Evolutionary conservation across 2,329 filamentous ascomycete genomes (phyloP).

Genomic region (Nemania sp.): DNA sequence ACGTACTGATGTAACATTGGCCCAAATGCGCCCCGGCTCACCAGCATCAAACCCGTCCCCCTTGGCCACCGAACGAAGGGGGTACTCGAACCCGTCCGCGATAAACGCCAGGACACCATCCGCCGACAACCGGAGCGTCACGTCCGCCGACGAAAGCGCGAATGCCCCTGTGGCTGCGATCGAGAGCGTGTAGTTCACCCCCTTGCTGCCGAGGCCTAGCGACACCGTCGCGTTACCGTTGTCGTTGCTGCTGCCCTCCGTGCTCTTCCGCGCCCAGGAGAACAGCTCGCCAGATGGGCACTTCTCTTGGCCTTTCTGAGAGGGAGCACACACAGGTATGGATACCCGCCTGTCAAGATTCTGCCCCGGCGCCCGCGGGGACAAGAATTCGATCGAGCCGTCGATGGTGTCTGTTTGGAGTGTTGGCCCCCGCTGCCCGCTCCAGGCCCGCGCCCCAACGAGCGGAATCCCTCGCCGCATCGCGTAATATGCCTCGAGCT

Average conservation of each 20-base stretch:
- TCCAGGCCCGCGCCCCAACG: conserved; percentile 58
- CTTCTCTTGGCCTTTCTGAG: neutral
- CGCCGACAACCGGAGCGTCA: conserved; percentile 53
- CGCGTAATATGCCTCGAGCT: conserved; percentile 61
- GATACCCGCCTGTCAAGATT: conserved; percentile 57
- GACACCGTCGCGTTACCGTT: conserved; percentile 30
- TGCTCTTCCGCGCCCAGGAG: conserved; percentile 48
- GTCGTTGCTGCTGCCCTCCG: neutral
- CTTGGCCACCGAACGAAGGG: conserved; percentile 59
- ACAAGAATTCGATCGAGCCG: conserved; percentile 54
- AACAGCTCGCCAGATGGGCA: conserved; percentile 43
- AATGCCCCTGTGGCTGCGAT: conserved; percentile 57
- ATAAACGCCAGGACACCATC: conserved; percentile 56
- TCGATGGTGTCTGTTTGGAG: conserved; percentile 48
- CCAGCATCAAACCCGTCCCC: conserved; percentile 59
- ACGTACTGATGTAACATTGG: conserved; percentile 55
- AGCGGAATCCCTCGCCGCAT: conserved; percentile 59
- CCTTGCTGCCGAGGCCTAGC: conserved; percentile 57
- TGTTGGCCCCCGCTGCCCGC: conserved; percentile 52
- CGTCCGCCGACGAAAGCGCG: conserved; percentile 58
- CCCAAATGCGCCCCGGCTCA: conserved; percentile 65
- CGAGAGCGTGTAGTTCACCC: conserved; percentile 59
- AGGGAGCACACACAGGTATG: too few relatives aligned
- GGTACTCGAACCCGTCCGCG: conserved; percentile 60
- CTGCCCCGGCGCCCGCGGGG: conserved; percentile 56